Conservation (phyloP, 2,329 filamentous ascomycete species). For the Colletotrichum kahawae region DNA sequence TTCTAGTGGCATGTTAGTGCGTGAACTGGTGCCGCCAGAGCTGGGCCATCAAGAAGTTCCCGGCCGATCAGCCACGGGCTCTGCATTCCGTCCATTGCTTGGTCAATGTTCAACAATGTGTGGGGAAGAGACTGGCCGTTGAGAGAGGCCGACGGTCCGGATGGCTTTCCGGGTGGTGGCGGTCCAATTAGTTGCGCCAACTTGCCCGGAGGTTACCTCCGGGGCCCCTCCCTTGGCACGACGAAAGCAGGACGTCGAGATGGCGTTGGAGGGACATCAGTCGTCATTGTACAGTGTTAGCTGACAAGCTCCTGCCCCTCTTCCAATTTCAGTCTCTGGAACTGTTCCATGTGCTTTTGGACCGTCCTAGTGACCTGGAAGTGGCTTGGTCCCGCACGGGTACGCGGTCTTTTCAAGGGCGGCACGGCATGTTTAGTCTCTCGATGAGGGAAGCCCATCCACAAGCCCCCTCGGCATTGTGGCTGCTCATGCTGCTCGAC, state of each 20-base stretch:
- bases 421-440: neutral
- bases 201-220: neutral
- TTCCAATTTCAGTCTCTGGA: neutral
- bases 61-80: neutral
- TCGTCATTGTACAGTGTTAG: constrained; percentile 10
- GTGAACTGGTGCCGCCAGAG: neutral
- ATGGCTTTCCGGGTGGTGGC: neutral
- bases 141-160: neutral
- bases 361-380: neutral
- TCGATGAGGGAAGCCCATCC: neutral
- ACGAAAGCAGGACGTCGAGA: constrained; percentile 3
- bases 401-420: neutral
- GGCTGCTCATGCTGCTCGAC: neutral
- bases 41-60: neutral
- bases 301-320: neutral
- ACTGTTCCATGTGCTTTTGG: neutral
- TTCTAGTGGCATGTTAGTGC: neutral
- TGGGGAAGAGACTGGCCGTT: neutral
- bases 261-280: neutral
- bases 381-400: neutral
- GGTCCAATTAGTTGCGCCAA: neutral
- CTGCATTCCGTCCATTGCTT: neutral
- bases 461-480: neutral
- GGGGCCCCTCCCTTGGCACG: neutral
- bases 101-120: neutral